Base-by-base conservation (phyloP, 176 grass and related monocot genomes). In the Alopecurus myosuroides region DNA sequence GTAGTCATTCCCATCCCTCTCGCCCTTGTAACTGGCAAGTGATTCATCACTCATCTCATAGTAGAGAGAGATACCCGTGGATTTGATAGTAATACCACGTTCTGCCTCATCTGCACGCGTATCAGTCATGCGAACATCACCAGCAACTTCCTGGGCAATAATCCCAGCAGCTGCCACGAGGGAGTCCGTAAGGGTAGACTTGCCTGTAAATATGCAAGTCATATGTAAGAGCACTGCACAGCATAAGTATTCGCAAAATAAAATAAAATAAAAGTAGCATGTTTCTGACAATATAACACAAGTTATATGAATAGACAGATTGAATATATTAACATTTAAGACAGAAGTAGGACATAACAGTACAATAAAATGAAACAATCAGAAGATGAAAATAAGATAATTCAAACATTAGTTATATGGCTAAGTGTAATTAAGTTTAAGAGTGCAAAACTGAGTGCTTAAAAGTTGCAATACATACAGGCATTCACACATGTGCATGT, bases 61-160 rank as follows among this genome's bases (percentile, higher is more conserved):
- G 63, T 86, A 94, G 48, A 97, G 91, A 46, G 94, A 94, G 56
- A 97, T 92, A 33, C 88, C 91, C 9, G 88, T 97, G 52, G 94
- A 97, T 81, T 97, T 94, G 55, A 97, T 97, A 29, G 91, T 93
- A 29, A 97, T 94, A 86, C 90, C 93, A 58, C 93, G 93, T 44
- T 97, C 91, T 22, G 91, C 94, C 85, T 97, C 94, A 84, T 97
- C 91, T 17, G 86, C 83, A 63, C 91, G 91, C 9, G 91, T 92
- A 84, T 92, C 91, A 37, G 94, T 94, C 94, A 97, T 93, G 45
- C 91, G 83, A 42, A 92, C 89, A 92, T 97, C 94, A 46, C 94
- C 91, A 37, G 94, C 89, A 85, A 88, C 87, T 78, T 97, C 94
- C 62, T 97, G 91, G 19, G 94, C 91, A 70, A 92, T 95, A 77